Evolutionary conservation across 202 grass and related monocot species (phyloP).

Genomic region (Bolboschoenoplectus hybrid): DNA sequence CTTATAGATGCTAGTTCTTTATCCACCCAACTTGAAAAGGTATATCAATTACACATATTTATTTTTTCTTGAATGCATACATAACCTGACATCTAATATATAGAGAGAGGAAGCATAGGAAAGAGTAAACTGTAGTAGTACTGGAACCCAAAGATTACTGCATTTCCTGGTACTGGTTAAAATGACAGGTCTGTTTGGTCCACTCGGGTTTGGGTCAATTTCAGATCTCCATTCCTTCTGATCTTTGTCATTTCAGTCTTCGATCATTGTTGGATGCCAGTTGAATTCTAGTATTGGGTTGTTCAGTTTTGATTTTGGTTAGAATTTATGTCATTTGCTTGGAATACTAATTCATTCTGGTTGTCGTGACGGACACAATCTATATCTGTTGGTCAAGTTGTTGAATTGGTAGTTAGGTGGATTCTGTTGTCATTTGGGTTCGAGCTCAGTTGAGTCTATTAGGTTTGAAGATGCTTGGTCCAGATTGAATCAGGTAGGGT

Average conservation of each 20-base stretch:
- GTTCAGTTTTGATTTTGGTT: constrained; percentile 2
- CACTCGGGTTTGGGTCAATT: background rate
- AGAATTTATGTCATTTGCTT: background rate
- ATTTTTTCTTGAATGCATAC: constrained; percentile 8
- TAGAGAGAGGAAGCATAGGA: background rate
- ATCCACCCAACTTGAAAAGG: constrained; percentile 55
- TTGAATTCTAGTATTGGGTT: background rate
- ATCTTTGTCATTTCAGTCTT: constrained; percentile 13
- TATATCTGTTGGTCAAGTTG: background rate
- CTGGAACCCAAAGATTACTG: background rate
- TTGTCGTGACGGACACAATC: background rate
- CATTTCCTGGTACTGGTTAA: background rate
- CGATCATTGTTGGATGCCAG: background rate
- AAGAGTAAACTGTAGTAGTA: background rate
- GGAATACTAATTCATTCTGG: background rate
- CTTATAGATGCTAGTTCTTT: constrained; percentile 46
- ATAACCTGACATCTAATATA: background rate
- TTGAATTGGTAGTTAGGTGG: background rate
- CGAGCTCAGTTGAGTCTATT: background rate
- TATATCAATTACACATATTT: constrained; percentile 41
- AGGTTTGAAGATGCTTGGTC: background rate
- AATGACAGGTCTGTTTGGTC: background rate
- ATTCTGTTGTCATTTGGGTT: background rate
- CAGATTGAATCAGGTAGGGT: background rate
- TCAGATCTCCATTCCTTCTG: background rate